Base-by-base conservation (phyloP, 345 rosid species). In the Carallia brachiata region DNA sequence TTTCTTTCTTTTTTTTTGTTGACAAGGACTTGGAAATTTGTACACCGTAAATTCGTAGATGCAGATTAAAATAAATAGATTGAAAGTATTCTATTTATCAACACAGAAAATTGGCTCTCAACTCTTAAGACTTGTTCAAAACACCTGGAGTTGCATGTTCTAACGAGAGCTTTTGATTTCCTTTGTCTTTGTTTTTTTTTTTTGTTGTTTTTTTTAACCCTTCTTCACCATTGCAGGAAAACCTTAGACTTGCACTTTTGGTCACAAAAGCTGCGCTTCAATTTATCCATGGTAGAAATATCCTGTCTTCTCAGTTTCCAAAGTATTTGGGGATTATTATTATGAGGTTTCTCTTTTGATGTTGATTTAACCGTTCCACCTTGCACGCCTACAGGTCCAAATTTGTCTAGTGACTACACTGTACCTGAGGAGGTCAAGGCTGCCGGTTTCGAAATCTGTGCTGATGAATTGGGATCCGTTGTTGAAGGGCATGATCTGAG, bases 221-320 rank as follows among this genome's bases (percentile, higher is more conserved):
- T 63, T 61, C 54, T 60, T 52, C 48, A 70, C 36, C 68, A 57
- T 65, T 65, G 73, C 83, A 91, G 97, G 92, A 88, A 72, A 91
- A 86, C 69, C 85, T 94, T 61, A 86, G 92, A 72, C 87, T 94
- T 69, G 97, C 98, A 5, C 88, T 94, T 37, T 75, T 94, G 80
- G 98, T 94, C 72, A 91, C 98, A 30, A 96, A 89, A 81, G 97
- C 96, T 78, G 98, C 98, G 31, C 87, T 94, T 77, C 95, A 88
- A 59, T 94, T 91, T 65, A 85, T 91, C 53, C 82, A 85, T 59
- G 83, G 97, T 91, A 78, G 82, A 85, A n/a, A 72, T 69, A 69
- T 34, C 36, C 52, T 59, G 40, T 44, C 64, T 36, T 65, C 32
- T 30, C 55, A 50, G 40, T 48, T 16, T 63, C 36, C 37, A 18